Conservation (phyloP, 805 yeast genomes). For the Komagataella mondaviorum region DNA sequence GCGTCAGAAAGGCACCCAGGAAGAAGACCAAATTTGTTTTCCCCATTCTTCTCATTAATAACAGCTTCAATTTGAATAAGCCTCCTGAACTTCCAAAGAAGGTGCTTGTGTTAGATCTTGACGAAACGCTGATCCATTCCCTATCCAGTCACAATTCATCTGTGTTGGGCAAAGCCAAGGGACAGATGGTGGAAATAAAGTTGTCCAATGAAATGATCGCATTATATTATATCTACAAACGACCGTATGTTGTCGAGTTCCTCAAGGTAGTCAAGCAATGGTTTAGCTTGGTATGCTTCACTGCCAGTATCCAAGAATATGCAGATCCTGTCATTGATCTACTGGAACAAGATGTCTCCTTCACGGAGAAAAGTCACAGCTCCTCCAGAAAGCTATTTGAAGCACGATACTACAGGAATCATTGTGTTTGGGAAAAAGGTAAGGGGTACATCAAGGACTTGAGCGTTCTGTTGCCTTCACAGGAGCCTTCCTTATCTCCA, state of each 20-base stretch:
- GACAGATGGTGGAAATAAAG: constrained; percentile 74
- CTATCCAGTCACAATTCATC: constrained; percentile 47
- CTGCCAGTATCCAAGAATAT: constrained; percentile 89
- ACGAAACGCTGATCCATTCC: constrained; percentile 91
- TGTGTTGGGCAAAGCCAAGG: constrained; percentile 26
- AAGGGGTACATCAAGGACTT: constrained; percentile 81
- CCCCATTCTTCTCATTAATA: constrained; percentile 19
- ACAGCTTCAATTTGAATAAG: constrained; percentile 12
- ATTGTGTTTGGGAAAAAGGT: constrained; percentile 67
- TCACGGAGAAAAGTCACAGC: constrained; percentile 11
- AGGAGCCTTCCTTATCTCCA: constrained; percentile 7
- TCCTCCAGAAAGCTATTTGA: constrained; percentile 24
- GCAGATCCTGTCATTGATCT: constrained; percentile 96
- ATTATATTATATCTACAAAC: constrained; percentile 76
- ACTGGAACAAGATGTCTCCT: constrained; percentile 51
- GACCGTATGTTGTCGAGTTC: constrained; percentile 86
- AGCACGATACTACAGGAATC: constrained; percentile 60
- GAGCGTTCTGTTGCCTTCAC: constrained; percentile 11
- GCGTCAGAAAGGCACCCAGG: constrained; percentile 7
- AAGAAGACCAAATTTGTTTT: constrained; percentile 14
- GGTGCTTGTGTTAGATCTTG: constrained; percentile 76
- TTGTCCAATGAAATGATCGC: constrained; percentile 57
- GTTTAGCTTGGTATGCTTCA: constrained; percentile 84
- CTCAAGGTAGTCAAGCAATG: constrained; percentile 66
- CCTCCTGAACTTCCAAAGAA: constrained; percentile 27